Base-by-base conservation (phyloP, 192 early-diverging fungal species). In the Rhizoclosmatium globosum region DNA sequence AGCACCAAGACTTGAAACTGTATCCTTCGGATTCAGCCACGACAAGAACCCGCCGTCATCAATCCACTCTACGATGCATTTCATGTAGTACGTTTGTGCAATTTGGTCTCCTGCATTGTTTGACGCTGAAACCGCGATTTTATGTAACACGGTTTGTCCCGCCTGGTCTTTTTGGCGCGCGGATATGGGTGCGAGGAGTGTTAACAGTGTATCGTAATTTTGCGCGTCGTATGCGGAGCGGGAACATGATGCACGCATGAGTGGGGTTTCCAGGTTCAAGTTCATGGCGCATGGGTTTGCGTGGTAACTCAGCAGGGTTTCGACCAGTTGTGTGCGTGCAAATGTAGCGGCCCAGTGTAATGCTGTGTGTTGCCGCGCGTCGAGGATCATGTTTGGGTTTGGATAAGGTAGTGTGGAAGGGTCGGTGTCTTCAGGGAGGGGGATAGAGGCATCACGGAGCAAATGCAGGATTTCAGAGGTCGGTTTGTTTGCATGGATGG, bases 301-400 rank as follows among this genome's bases (percentile, higher is more conserved):
- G 23, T 77, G 71, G 48, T 59, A 46, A 2, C n/a, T 19, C 13
- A 82, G 13, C 46, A 82, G 43, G 7, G 9, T 17, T 1, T 47
- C 21, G 21, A 79, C 53, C 1, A 82, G 47, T 17, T 74, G 41
- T 7, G 62, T 19, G 47, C 53, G 57, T 9, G 62, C 81, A 50
- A 64, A 79, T 1, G 61, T 47, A 3, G 76, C 81, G 2, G 81
- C 81, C 64, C 70, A 80, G 31, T 82, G 81, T 2, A 79, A 44
- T 39, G 81, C 60, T 7, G 81, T 82, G 3, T 53, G 66, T 4
- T 56, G 43, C 3, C 69, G 53, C 53, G 56, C 70, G 72, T 82
- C 81, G 47, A 82, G 53, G n/a, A 50, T 58, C 72, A 74, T 66
- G 66, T 82, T 58, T 4, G 72, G 21, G 42, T 82, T 60, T 15